A percentile compares a stretch with the other conserved stretches of the same genome.
Conservation (phyloP, 1,284 basidiomycete genomes). For the Blastosporella zonata region DNA sequence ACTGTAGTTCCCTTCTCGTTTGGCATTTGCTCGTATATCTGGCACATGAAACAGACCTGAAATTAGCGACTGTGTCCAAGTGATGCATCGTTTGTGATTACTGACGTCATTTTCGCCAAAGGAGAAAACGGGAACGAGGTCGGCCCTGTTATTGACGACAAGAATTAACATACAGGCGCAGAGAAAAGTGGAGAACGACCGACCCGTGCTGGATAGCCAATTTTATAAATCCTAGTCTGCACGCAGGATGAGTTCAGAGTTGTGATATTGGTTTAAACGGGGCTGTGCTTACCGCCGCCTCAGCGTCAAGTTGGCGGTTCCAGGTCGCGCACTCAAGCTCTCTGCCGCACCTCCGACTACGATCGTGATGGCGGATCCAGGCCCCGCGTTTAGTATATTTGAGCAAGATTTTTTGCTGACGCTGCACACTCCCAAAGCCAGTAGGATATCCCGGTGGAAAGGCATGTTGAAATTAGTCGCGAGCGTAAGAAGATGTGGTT, state of each 20-base stretch:
- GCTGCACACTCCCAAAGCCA: conserved; percentile 85
- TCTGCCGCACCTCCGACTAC: conserved; percentile 97
- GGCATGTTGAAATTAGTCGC: conserved; percentile 90
- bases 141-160: conserved; percentile 52
- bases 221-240: conserved; percentile 90
- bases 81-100: conserved; percentile 17
- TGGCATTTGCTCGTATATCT: conserved; percentile 96
- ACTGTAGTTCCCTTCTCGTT: conserved; percentile 92
- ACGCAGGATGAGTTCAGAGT: conserved; percentile 6
- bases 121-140: conserved; percentile 92
- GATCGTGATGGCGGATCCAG: conserved; percentile 82
- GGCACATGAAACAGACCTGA: neutral
- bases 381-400: conserved; percentile 78
- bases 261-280: neutral
- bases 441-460: conserved; percentile 88
- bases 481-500: conserved; percentile 90
- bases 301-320: conserved; percentile 92
- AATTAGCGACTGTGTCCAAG: neutral
- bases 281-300: conserved; percentile 56
- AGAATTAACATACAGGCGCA: neutral
- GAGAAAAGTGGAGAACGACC: neutral
- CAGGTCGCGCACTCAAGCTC: conserved; percentile 89
- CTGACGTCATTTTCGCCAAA: conserved; percentile 97
- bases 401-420: conserved; percentile 90
- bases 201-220: conserved; percentile 92